Percentiles rank a stretch among this genome's conserved stretches.
phyloP scores from a whole-genome alignment of 208 protist species.

The Trypanosomatidae sp. region DNA sequence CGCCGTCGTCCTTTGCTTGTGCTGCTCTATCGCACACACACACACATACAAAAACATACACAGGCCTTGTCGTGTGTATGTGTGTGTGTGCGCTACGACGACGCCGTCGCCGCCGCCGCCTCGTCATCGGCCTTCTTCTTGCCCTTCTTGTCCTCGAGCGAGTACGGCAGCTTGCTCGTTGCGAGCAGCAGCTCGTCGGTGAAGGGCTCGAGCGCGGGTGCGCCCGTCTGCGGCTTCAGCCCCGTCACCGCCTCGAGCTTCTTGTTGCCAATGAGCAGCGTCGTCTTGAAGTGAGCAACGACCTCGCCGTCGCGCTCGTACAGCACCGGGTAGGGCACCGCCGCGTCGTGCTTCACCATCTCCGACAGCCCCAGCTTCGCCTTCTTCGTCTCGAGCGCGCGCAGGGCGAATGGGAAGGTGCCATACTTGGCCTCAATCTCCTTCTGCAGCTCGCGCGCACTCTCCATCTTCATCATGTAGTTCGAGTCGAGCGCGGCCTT shows the following conservation, averaged over 20 bases:
- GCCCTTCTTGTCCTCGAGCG: constrained; percentile 78
- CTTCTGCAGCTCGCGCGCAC: constrained; percentile 89
- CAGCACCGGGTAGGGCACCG: constrained; percentile 96
- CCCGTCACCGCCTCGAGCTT: constrained; percentile 85
- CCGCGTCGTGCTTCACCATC: constrained; percentile 91
- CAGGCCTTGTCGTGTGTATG: no score
- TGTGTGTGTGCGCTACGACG: no score
- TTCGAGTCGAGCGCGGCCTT: constrained; percentile 92
- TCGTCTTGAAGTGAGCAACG: constrained; percentile 87
- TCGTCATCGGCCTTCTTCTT: constrained; percentile 24
- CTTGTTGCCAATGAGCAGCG: constrained; percentile 81
- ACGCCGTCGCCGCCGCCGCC: neutral
- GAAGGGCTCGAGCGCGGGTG: constrained; percentile 57
- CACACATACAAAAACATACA: no score
- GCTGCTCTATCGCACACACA: no score
- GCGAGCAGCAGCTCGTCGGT: constrained; percentile 76
- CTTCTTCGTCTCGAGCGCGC: constrained; percentile 90
- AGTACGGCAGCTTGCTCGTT: constrained; percentile 68
- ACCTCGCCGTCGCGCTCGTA: constrained; percentile 89
- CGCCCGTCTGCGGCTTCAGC: constrained; percentile 75
- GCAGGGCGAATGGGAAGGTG: constrained; percentile 94
- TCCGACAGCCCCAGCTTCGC: constrained; percentile 92
- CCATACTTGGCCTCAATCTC: constrained; percentile 92
- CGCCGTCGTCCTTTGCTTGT: no score
- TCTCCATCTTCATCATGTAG: constrained; percentile 97